Conservation (phyloP, 768 basidiomycete genomes). For the Tricholoma hemisulphureum region DNA sequence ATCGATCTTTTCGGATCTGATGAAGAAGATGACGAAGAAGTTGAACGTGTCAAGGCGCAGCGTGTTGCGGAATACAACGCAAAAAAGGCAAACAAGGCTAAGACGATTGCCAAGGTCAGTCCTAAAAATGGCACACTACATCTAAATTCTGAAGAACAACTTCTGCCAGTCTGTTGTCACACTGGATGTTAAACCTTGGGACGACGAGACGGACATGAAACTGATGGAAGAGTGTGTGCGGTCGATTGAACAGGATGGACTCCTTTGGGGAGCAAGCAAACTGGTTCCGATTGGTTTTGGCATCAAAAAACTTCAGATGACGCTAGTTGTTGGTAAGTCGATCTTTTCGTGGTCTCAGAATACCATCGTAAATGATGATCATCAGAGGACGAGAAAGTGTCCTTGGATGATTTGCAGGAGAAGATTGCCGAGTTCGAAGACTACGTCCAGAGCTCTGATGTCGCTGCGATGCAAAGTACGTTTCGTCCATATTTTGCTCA, state of each 20-base stretch:
- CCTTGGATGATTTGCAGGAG: constrained; percentile 91
- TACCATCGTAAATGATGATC: constrained; percentile 1
- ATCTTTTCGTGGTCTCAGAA: neutral
- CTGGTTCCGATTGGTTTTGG: constrained; percentile 88
- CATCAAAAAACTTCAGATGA: constrained; percentile 88
- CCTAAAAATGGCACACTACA: neutral
- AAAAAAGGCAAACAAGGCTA: constrained; percentile 90
- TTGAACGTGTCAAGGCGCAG: constrained; percentile 85
- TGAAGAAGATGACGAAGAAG: constrained; percentile 80
- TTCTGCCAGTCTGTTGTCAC: constrained; percentile 86
- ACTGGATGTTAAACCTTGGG: constrained; percentile 98
- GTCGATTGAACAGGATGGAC: constrained; percentile 83
- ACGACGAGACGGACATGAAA: constrained; percentile 97
- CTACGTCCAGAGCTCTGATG: constrained; percentile 86
- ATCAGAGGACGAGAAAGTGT: constrained; percentile 93
- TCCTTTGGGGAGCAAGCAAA: constrained; percentile 95
- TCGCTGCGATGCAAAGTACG: constrained; percentile 93
- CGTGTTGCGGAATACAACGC: constrained; percentile 91
- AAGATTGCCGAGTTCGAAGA: constrained; percentile 82
- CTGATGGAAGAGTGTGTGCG: constrained; percentile 82
- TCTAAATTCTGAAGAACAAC: constrained; percentile 5
- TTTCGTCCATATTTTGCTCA: constrained; percentile 5
- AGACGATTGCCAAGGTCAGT: constrained; percentile 81
- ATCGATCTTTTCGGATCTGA: constrained; percentile 88
- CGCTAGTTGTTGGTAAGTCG: constrained; percentile 53